Conservation (phyloP, 2,329 filamentous ascomycete genomes). For the Shiraia sp. region DNA sequence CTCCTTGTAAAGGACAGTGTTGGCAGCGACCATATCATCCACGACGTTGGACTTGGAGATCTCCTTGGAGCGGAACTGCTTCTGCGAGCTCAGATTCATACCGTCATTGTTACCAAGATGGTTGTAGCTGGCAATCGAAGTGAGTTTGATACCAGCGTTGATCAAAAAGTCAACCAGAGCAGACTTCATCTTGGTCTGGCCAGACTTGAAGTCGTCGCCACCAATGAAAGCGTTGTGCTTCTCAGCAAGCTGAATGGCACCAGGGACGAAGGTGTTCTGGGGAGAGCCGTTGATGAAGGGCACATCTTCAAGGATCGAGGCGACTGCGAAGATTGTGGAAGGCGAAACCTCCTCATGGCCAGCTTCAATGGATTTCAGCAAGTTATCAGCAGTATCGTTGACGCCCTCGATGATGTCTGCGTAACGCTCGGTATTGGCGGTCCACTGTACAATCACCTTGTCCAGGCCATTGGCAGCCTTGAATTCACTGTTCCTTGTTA, state of each 20-base stretch:
- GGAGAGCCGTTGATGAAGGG: slow-evolving; percentile 99
- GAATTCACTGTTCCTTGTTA: slow-evolving; percentile 65
- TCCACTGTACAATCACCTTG: slow-evolving; percentile 98
- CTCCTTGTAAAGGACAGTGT: slow-evolving; percentile 84
- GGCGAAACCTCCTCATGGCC: slow-evolving; percentile 92
- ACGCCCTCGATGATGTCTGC: slow-evolving; percentile 84
- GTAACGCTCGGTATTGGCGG: slow-evolving; percentile 97
- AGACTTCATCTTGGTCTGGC: slow-evolving; percentile 99
- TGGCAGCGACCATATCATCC: slow-evolving; percentile 98
- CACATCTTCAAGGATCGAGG: slow-evolving; percentile 83
- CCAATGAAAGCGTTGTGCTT: slow-evolving; percentile 88
- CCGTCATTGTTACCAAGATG: slow-evolving; percentile 99
- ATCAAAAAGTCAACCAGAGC: slow-evolving; percentile 98
- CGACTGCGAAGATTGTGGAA: slow-evolving; percentile 94
- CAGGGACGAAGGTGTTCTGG: slow-evolving; percentile 98
- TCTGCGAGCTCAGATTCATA: slow-evolving; percentile 96
- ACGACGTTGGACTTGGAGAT: slow-evolving; percentile 99
- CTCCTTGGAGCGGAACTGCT: slow-evolving; percentile 99
- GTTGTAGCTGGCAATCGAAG: slow-evolving; percentile 98
- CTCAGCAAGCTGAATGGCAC: slow-evolving; percentile 86
- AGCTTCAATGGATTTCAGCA: slow-evolving; percentile 81
- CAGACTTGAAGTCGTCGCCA: slow-evolving; percentile 99
- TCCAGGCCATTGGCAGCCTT: slow-evolving; percentile 83
- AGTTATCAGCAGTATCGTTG: slow-evolving; percentile 95
- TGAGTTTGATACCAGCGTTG: slow-evolving; percentile 97